Base-by-base conservation (phyloP, 768 basidiomycete species). In the Boletus rufocinnamomeus region DNA sequence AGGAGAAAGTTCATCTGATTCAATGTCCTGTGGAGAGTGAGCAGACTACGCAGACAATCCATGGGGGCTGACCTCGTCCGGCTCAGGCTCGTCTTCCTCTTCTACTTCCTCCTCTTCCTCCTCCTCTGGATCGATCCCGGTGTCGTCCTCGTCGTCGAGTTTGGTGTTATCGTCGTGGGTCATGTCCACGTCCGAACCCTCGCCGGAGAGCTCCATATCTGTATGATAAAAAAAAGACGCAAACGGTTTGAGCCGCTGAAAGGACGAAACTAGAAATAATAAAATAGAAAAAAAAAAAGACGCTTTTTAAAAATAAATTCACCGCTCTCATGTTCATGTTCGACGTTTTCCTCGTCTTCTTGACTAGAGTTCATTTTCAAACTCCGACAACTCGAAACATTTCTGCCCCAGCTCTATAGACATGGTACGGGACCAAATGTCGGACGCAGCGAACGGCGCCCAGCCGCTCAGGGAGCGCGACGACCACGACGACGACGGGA, bases 71-170 rank as follows among this genome's bases (percentile, higher is more conserved):
- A 65, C 58, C 52, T 64, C 63, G 34, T 63, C 62, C 2, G 50
- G 53, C 23, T 64, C 63, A 7, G 57, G 53, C 37, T 64, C 64
- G 16, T 64, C 65, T 2, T 71, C 76, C 19, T 76, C 74, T 8
- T 75, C 74, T 3, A 72, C 74, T 10, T 57, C 57, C 4, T 70
- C 72, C 4, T 64, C 65, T 1, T 71, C 76, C 17, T 75, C 74
- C 8, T 76, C 74, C 4, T 73, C 74, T 13, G 57, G 65, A 4
- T 72, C 77, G 16, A 63, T 62, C 2, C 72, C 68, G 19, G 70
- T 71, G 40, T 77, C 74, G 23, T 77, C 81, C 51, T 79, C 76
- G 2, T 74, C 72, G 23, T 72, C 70, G 19, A 61, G 65, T 25
- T 73, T 72, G 1, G 71, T 66, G 17, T 67, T 69, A 16, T 74